A percentile compares a stretch with the other conserved stretches of the same genome.
Evolutionary conservation across 805 yeast species (phyloP).

Genomic region (Candida nitratophila): DNA sequence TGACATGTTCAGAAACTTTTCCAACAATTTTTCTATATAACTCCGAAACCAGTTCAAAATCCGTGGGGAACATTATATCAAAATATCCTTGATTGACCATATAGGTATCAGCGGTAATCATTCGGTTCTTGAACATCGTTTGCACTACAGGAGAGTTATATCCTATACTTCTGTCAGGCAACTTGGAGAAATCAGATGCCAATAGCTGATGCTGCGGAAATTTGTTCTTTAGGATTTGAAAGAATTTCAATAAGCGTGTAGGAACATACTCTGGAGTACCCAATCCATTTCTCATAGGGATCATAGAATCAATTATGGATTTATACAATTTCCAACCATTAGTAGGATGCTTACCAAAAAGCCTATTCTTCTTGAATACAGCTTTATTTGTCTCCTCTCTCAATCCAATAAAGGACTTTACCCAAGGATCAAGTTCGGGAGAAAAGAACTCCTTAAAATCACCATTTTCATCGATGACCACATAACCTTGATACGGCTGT

Average conservation of each 20-base stretch:
- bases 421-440: slow-evolving; percentile 51
- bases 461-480: slow-evolving; percentile 61
- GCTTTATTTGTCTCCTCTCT: slow-evolving; percentile 41
- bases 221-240: slow-evolving; percentile 50
- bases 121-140: slow-evolving; percentile 58
- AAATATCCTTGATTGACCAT: slow-evolving; percentile 84
- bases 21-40: slow-evolving; percentile 61
- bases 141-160: slow-evolving; percentile 75
- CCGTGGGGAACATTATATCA: slow-evolving; percentile 83
- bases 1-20: slow-evolving; percentile 42
- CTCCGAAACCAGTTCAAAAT: slow-evolving; percentile 55
- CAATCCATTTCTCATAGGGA: slow-evolving; percentile 62
- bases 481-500: slow-evolving; percentile 72
- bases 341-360: slow-evolving; percentile 47
- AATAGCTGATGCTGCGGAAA: slow-evolving; percentile 76
- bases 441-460: slow-evolving; percentile 70
- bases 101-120: slow-evolving; percentile 65
- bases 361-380: slow-evolving; percentile 19
- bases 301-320: slow-evolving; percentile 38
- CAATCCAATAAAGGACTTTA: slow-evolving; percentile 47
- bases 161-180: slow-evolving; percentile 47
- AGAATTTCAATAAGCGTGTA: slow-evolving; percentile 61
- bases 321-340: slow-evolving; percentile 39
- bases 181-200: slow-evolving; percentile 58
- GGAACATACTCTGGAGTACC: slow-evolving; percentile 77